A percentile compares a stretch with the other conserved stretches of the same genome.
phyloP scores from a whole-genome alignment of 208 protist genomes.

The Trypanosoma avium region DNA sequence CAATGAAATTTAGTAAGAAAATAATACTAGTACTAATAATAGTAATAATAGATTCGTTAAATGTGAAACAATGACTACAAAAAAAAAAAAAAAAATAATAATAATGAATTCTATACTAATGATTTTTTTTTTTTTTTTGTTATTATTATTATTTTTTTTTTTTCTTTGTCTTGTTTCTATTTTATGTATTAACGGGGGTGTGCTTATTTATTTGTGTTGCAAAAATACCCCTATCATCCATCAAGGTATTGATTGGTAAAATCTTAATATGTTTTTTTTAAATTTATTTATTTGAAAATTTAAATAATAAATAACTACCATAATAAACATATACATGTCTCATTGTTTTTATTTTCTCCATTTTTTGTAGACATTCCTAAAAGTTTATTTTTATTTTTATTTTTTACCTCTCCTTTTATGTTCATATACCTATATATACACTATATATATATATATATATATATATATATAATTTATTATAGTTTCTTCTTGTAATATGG shows the following conservation, averaged over 20 bases:
- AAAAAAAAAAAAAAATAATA: not conserved
- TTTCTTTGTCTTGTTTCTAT: slow-evolving; percentile 20
- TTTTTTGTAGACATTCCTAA: no score
- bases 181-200: slow-evolving; percentile 23
- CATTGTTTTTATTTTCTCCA: no score
- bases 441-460: slow-evolving; percentile 5
- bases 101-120: not conserved
- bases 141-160: slow-evolving; percentile 26
- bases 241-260: no score
- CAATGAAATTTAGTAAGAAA: not conserved
- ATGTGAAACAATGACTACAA: no score
- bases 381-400: slow-evolving; percentile 26
- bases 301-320: no score
- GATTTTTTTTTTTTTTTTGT: not conserved
- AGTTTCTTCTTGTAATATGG: no score
- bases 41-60: no score
- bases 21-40: no score
- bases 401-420: slow-evolving; percentile 27
- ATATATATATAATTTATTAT: no score
- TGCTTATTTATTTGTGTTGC: no score
- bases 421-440: slow-evolving; percentile 37
- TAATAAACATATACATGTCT: no score
- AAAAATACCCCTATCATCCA: no score
- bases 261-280: slow-evolving; percentile 56
- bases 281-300: slow-evolving; percentile 53